Evolutionary conservation across 1,284 basidiomycete genomes (phyloP), one percentile per base, ranked within the genome.

Genomic region (Ceratobasidium sp.): DNA sequence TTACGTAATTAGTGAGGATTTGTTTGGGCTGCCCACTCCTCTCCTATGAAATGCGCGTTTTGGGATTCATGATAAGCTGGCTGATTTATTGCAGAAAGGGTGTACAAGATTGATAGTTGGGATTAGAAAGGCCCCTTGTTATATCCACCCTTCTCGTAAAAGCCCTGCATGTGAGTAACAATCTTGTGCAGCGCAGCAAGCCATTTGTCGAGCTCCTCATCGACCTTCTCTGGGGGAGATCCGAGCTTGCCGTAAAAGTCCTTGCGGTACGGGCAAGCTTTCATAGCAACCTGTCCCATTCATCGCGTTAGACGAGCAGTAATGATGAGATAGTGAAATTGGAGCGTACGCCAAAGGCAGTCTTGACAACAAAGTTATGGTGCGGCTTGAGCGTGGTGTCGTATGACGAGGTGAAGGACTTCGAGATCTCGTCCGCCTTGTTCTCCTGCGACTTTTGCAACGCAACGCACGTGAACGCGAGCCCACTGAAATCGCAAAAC

Each of bases 221-320:
- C 85, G 75, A 98, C 87, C 78, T 88, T 89, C 41, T 91, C 91
- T 65, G 88, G 84, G 1, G 93, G 86, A 57, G 89, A 86, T 24
- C 94, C 94, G 60, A 99, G 89, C 83, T 98, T 98, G 59, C 86
- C 85, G 83, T 96, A 98, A 84, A 99, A 97, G 79, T 91, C 91
- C 19, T 87, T 89, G 75, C 97, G 93, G 84, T 95, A 95, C 0
- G 97, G 97, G 85, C 96, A 98, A 0, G 97, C 96, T 81, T 93
- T 98, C 95, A 99, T 96, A 5, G 97, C 97, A 59, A 97, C 89
- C 94, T 96, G 80, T 66, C 0, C 57, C 9, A 76, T 48, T 56
- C 33, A 67, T 75, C 36, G 36, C 62, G 7, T 73, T 54, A 54
- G 64, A 50, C 27, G 15, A 36, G 53, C 47, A 57, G 22, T 51